phyloP scores from a whole-genome alignment of 805 yeast genomes.

The Pichia paraexigua region DNA sequence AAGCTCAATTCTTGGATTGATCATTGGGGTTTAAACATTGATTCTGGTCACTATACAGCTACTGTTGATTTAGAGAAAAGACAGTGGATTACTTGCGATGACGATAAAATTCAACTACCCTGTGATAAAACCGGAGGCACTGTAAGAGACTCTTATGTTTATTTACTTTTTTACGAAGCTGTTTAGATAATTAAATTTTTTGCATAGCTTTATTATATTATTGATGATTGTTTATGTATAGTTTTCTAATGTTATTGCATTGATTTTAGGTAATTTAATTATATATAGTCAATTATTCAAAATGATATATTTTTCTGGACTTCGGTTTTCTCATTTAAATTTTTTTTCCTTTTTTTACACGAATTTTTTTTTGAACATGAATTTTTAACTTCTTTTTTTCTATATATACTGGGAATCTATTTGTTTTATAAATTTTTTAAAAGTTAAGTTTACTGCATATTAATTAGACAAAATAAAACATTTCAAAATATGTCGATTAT shows the following conservation, averaged over 20 bases:
- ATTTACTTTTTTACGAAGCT: slow-evolving; percentile 51
- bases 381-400: neutral
- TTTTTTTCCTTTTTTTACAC: neutral
- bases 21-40: slow-evolving; percentile 54
- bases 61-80: slow-evolving; percentile 44
- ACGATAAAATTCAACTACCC: slow-evolving; percentile 46
- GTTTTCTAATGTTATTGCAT: no score
- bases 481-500: slow-evolving; percentile 19
- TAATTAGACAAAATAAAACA: neutral
- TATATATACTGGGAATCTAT: neutral
- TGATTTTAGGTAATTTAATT: no score
- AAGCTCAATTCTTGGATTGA: slow-evolving; percentile 57
- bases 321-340: neutral
- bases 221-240: neutral
- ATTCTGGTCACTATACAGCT: slow-evolving; percentile 73
- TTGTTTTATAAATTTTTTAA: neutral
- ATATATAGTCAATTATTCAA: no score
- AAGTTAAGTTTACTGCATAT: neutral
- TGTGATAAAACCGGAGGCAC: slow-evolving; percentile 30
- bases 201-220: neutral
- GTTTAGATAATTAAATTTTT: neutral
- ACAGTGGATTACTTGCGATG: slow-evolving; percentile 71
- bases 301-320: no score
- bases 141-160: slow-evolving; percentile 46
- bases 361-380: neutral